These are phyloP conservation scores for Trichophyton verrucosum DNA, from an alignment of 2,329 filamentous ascomycete species.

Conservation along the genomic window DNA sequence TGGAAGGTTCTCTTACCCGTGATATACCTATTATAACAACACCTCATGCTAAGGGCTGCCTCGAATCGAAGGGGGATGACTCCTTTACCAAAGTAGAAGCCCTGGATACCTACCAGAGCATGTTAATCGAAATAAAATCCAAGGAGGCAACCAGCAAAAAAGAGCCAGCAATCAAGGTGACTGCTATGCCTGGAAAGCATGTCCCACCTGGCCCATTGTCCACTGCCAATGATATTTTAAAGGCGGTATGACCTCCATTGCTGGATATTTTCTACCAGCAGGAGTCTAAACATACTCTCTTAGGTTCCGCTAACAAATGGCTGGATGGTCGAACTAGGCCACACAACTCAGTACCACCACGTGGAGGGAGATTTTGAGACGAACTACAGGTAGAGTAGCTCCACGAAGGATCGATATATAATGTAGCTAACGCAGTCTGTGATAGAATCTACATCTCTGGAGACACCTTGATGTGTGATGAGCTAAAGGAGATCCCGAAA, in stretches of 20 bases:
- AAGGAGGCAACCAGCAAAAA: constrained; percentile 10
- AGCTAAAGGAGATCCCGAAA: constrained; percentile 48
- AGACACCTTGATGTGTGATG: constrained; percentile 51
- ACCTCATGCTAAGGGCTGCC: constrained; percentile 45
- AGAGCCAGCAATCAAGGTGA: constrained; percentile 42
- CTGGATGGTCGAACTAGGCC: constrained; percentile 53
- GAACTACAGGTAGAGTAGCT: constrained; percentile 33
- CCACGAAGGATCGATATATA: not conserved
- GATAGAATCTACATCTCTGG: constrained; percentile 51
- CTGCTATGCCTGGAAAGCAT: constrained; percentile 54
- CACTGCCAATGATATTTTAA: constrained; percentile 36
- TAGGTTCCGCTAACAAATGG: constrained; percentile 53
- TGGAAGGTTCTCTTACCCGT: constrained; percentile 40
- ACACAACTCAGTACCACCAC: constrained; percentile 18
- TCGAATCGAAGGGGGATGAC: constrained; percentile 32
- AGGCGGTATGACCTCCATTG: constrained; percentile 26
- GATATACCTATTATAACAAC: constrained; percentile 52
- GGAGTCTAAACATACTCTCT: constrained; percentile 20
- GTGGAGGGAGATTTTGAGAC: constrained; percentile 26
- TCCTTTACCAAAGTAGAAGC: constrained; percentile 44
- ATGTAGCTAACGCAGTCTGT: not conserved
- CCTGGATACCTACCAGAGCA: constrained; percentile 45
- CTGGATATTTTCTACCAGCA: not conserved
- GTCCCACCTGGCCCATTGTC: constrained; percentile 37
- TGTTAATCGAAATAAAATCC: constrained; percentile 34